Evolutionary conservation across 495 filamentous ascomycete species (phyloP), one percentile per base, ranked within the genome.

Genomic region (Xylaria cubensis): DNA sequence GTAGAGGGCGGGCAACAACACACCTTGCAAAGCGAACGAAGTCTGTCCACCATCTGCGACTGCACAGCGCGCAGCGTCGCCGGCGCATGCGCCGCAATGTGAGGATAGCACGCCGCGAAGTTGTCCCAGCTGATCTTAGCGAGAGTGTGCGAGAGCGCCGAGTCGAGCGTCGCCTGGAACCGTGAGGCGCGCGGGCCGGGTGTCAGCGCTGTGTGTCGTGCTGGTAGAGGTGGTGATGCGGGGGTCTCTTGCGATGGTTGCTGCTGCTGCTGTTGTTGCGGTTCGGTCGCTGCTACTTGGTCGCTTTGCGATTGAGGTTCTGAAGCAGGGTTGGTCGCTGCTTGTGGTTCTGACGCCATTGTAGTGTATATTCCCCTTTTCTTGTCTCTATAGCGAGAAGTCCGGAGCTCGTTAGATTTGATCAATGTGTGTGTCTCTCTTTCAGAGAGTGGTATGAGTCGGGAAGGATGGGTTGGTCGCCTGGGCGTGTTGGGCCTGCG

Each of bases 91-190:
- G 83, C 82, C 26, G 94, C 92, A 9, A 94, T 87, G 3, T 93
- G 95, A 0, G 96, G 96, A 80, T 97, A 99, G 80, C 96, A 99
- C 26, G 90, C 84, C 0, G 91, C 86, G 77, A 99, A 97, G 77
- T 94, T 94, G 59, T 86, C 84, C 79, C 92, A 93, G 46, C 86
- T 90, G 80, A 93, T 90, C 72, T 92, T 91, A 69, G 86, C 87
- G 6, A 97, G 86, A 1, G 94, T 93, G 71, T 91, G 87, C 13
- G 84, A 83, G 17, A 97, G 86, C 0, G 92, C 90, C 48, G 89
- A 84, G 51, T 85, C 83, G 81, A 93, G 95, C 59, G 96, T 85
- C 55, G 90, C 86, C 73, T 89, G 86, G 48, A 98, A 86, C 48
- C 89, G 88, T 19, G 86, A 80, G 21, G 94, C 94, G 82, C 94